A percentile compares a stretch with the other conserved stretches of the same genome.
phyloP scores from a whole-genome alignment of 1,139 yeast genomes.

The Saccharomyces hybrid region DNA sequence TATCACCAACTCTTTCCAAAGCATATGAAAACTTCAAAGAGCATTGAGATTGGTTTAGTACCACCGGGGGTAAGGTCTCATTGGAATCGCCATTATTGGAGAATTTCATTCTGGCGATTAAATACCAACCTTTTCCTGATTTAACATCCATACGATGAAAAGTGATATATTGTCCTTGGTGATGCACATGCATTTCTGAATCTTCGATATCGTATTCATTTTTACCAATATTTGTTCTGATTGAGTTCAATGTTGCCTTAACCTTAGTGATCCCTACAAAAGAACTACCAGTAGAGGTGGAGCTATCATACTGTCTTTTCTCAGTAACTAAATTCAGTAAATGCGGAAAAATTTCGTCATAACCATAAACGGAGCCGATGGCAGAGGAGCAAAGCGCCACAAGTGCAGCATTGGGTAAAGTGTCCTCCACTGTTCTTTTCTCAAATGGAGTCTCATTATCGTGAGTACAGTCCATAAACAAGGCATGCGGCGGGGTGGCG shows the following conservation, averaged over 20 bases:
- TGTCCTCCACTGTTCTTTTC: constrained; percentile 87
- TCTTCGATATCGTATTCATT: constrained; percentile 64
- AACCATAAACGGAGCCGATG: constrained; percentile 90
- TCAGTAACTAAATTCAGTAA: constrained; percentile 79
- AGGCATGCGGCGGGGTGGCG: constrained; percentile 74
- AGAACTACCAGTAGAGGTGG: constrained; percentile 43
- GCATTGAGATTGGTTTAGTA: constrained; percentile 59
- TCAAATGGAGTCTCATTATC: constrained; percentile 87
- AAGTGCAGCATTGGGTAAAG: constrained; percentile 88
- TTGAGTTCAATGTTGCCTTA: constrained; percentile 51
- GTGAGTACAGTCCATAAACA: constrained; percentile 96
- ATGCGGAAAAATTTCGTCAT: constrained; percentile 83
- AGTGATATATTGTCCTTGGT: constrained; percentile 86
- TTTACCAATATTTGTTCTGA: constrained; percentile 54
- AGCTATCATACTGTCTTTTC: constrained; percentile 52
- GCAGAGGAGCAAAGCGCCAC: constrained; percentile 92
- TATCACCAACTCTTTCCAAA: constrained; percentile 48
- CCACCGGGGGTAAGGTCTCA: constrained; percentile 45
- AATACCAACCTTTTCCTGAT: constrained; percentile 82
- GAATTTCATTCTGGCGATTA: constrained; percentile 83
- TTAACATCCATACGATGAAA: constrained; percentile 78
- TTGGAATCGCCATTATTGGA: constrained; percentile 40
- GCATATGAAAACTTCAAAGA: constrained; percentile 53
- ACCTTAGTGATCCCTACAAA: constrained; percentile 47
- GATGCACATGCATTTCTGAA: constrained; percentile 91